Evolutionary conservation across 495 filamentous ascomycete genomes (phyloP).

Genomic region (Talaromyces adpressus): DNA sequence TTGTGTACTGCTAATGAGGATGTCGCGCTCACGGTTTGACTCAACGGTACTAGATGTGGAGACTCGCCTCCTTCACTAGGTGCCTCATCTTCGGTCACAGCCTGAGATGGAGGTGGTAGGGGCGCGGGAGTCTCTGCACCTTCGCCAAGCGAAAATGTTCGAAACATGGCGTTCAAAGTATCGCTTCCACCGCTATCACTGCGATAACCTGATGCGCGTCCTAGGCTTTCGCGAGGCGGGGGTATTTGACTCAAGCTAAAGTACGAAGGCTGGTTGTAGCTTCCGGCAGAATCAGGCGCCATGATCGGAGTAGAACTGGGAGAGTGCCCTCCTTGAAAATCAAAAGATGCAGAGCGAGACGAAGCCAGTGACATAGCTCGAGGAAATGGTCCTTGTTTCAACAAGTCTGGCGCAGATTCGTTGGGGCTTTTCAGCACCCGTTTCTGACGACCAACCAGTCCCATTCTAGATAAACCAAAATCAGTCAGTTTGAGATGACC

Average conservation of each 20-base stretch:
- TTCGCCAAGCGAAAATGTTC: constrained; percentile 75
- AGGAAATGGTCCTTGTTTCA: constrained; percentile 87
- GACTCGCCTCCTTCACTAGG: constrained; percentile 61
- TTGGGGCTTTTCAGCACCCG: constrained; percentile 74
- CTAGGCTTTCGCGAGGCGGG: constrained; percentile 61
- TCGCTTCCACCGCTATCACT: constrained; percentile 92
- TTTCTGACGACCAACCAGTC: constrained; percentile 91
- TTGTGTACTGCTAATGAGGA: constrained; percentile 31
- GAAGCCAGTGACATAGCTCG: constrained; percentile 80
- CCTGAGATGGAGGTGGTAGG: constrained; percentile 31
- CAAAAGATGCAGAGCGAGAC: constrained; percentile 92
- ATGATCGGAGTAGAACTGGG: constrained; percentile 81
- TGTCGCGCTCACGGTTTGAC: constrained; percentile 49
- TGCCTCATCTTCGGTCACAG: constrained; percentile 63
- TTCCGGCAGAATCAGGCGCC: constrained; percentile 64
- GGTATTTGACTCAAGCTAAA: constrained; percentile 73
- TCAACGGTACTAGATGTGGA: constrained; percentile 60
- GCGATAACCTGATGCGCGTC: constrained; percentile 77
- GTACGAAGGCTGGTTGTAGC: constrained; percentile 80
- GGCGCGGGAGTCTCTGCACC: constrained; percentile 23
- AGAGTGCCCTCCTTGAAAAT: constrained; percentile 72
- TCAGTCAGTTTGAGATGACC: constrained; percentile 96
- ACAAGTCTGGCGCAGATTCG: constrained; percentile 79
- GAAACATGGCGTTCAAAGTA: constrained; percentile 74
- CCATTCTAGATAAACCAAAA: constrained; percentile 96